Evolutionary conservation across 352 stramenopile genomes (phyloP), one percentile per base, ranked within the genome.

Genomic region (Globisporangium apiculatum): DNA sequence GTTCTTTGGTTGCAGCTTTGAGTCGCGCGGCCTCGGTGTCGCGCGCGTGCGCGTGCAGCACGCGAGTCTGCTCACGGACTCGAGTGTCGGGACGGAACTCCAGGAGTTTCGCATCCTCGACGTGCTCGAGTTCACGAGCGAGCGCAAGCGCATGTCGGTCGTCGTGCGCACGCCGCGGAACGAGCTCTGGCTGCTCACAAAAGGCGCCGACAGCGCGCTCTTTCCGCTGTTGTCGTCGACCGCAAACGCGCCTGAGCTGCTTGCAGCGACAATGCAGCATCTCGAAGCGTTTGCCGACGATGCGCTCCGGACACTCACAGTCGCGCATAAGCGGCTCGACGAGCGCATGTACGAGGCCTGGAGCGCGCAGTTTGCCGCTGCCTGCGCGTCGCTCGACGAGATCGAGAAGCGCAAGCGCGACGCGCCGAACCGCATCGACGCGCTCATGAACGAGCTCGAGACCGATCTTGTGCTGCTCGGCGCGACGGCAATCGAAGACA

Each of bases 61-160:
- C 45, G 18, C 17, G 45, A 48, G 45, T 24, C 9, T 48, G 45
- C n/a, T 48, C 14, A 15, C 15, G 11, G 45, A 48, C n/a, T 15
- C 14, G n/a, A 31, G 5, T 6, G 45, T 15, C 14, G 45, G 12
- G 14, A 10, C 9, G 7, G 45, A 48, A 15, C 14, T 48, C 45
- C 45, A 48, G n/a, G 45, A 48, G 37, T 87, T 77, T 56, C 81
- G 68, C 36, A 76, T 91, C n/a, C 58, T 93, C 24, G 87, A 91
- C 62, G 74, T 93, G 31, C 87, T 86, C 57, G 83, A 93, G 69
- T 93, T 93, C 67, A 91, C 86, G 57, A 97, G 88, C 47, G 81
- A 96, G 31, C 75, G 97, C n/a, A 99, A 99, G 68, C 78, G 97
- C 52, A 99, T 99, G 96, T 98, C 92, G 11, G 88, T 99, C 17